phyloP scores from a whole-genome alignment of 345 rosid species.

The Populus euphratica region DNA sequence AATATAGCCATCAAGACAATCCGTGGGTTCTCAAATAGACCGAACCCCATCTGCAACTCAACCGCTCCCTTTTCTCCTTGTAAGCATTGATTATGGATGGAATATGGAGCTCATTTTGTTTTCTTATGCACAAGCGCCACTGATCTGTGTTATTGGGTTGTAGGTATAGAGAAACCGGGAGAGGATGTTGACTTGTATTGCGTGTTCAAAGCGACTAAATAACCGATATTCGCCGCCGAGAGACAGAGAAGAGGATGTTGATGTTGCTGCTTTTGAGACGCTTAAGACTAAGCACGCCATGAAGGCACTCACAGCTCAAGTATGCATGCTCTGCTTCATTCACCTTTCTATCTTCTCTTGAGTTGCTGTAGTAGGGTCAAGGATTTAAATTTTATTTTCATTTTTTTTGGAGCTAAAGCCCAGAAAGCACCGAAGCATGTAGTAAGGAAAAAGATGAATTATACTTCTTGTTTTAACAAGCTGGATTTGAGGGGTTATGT shows the following conservation, averaged over 20 bases:
- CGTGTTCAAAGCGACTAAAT: conserved; percentile 73
- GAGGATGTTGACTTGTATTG: conserved; percentile 85
- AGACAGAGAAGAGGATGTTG: conserved; percentile 41
- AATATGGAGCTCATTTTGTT: background rate
- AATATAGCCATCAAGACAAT: background rate
- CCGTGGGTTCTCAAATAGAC: conserved; percentile 14
- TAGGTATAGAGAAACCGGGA: background rate
- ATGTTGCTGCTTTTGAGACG: conserved; percentile 40
- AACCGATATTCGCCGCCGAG: conserved; percentile 52
- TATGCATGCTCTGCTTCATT: conserved; percentile 1
- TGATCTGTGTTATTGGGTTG: conserved; percentile 14
- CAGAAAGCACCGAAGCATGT: background rate
- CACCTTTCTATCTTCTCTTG: conserved; percentile 12
- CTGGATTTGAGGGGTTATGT: background rate
- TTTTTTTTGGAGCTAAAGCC: background rate
- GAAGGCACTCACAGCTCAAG: conserved; percentile 79
- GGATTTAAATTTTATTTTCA: conserved; percentile 16
- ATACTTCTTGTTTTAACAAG: background rate
- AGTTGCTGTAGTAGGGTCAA: conserved; percentile 19
- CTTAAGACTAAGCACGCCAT: conserved; percentile 74
- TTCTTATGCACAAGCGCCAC: conserved; percentile 17
- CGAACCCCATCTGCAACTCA: background rate
- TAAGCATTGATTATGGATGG: conserved; percentile 6
- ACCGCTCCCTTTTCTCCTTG: background rate
- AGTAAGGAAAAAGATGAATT: background rate